phyloP scores from a whole-genome alignment of 2,329 filamentous ascomycete species.

The Saccharata proteae region DNA sequence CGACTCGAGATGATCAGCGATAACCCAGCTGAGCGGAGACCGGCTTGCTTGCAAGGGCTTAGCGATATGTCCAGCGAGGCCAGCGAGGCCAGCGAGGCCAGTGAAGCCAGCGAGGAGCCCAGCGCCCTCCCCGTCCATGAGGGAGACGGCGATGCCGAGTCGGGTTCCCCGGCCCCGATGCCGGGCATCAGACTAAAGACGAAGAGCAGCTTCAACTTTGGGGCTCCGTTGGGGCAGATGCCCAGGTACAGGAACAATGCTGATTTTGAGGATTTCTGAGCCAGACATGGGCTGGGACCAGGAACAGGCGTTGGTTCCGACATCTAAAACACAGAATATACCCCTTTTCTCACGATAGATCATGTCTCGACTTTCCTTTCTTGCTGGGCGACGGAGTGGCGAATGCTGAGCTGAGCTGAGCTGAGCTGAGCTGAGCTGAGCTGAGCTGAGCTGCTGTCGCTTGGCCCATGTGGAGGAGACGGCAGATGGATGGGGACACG shows the following conservation, averaged over 20 bases:
- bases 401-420: too few species aligned
- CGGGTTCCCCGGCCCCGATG: constrained; percentile 8
- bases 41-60: constrained; percentile 11
- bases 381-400: too few species aligned
- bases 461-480: too few species aligned
- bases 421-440: too few species aligned
- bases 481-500: too few species aligned
- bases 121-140: constrained; percentile 12
- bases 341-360: too few species aligned
- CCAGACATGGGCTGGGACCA: too few species aligned
- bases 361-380: too few species aligned
- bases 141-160: constrained; percentile 8
- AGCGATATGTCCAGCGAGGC: not conserved
- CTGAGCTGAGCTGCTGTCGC: too few species aligned
- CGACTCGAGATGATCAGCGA: constrained; percentile 4
- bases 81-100: constrained; percentile 10
- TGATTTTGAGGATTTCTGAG: constrained; percentile 7
- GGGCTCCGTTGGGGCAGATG: constrained; percentile 18
- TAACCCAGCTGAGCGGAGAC: constrained; percentile 10
- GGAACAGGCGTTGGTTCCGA: too few species aligned
- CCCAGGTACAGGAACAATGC: constrained; percentile 4
- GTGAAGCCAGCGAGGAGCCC: constrained; percentile 14
- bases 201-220: constrained; percentile 22
- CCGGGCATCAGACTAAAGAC: constrained; percentile 23
- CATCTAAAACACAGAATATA: too few species aligned